Evolutionary conservation across 169 alveolate species (phyloP).

Genomic region (Plasmodium vivax): DNA sequence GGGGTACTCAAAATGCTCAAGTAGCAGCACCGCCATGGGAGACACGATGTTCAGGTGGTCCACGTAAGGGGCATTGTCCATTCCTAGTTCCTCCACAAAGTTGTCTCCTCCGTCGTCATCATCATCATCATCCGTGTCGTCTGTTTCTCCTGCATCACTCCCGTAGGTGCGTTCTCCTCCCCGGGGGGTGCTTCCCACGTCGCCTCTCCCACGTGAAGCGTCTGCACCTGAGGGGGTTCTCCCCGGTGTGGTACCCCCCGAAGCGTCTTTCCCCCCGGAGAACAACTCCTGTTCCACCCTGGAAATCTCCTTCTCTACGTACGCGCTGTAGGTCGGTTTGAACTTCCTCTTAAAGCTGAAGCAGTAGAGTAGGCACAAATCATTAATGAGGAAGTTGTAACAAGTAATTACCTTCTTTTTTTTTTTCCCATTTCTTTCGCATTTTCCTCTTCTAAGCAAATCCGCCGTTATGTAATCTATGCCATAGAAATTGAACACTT

Average conservation of each 20-base stretch:
- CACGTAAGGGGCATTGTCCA: constrained; percentile 20
- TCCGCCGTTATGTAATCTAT: constrained; percentile 69
- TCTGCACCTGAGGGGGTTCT: background rate
- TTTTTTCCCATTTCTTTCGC: constrained; percentile 16
- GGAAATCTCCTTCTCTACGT: constrained; percentile 33
- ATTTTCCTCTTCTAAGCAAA: constrained; percentile 54
- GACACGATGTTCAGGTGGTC: constrained; percentile 33
- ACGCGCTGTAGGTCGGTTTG: constrained; percentile 49
- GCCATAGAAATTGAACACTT: constrained; percentile 42
- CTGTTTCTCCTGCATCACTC: background rate
- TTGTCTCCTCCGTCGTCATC: constrained; percentile 32
- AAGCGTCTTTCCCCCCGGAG: background rate
- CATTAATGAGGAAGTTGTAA: constrained; percentile 45
- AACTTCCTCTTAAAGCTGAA: constrained; percentile 55
- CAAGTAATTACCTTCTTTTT: constrained; percentile 23
- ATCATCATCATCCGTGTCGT: background rate
- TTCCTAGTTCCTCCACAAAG: constrained; percentile 18
- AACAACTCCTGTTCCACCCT: constrained; percentile 16
- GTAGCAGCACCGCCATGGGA: constrained; percentile 27
- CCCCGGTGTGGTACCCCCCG: background rate
- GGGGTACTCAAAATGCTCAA: constrained; percentile 68
- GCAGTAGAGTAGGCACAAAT: constrained; percentile 43
- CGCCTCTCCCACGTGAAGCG: background rate
- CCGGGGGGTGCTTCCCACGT: background rate
- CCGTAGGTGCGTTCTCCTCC: background rate